phyloP scores from a whole-genome alignment of 805 yeast species.

The Starmerella tilneyi region DNA sequence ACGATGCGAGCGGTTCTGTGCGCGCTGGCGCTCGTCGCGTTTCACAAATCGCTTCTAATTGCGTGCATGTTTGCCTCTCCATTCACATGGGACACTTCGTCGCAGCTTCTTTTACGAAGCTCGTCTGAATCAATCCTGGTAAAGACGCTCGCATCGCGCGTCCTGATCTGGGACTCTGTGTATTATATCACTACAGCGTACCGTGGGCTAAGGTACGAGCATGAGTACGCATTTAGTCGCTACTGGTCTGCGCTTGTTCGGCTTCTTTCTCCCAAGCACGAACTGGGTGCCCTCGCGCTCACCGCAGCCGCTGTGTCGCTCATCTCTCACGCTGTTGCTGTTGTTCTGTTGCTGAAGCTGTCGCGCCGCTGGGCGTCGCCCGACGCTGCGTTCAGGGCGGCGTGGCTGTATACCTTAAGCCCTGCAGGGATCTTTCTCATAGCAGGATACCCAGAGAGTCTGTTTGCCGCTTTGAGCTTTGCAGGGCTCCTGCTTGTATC shows the following conservation, averaged over 20 bases:
- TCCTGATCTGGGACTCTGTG: slow-evolving; percentile 79
- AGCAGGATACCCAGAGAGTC: slow-evolving; percentile 66
- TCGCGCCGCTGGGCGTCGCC: slow-evolving; percentile 22
- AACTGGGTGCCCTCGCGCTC: slow-evolving; percentile 32
- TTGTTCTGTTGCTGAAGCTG: slow-evolving; percentile 36
- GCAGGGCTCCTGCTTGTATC: slow-evolving; percentile 45
- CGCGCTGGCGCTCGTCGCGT: neutral
- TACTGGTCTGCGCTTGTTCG: slow-evolving; percentile 52
- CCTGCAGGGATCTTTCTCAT: slow-evolving; percentile 75
- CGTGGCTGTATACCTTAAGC: slow-evolving; percentile 42
- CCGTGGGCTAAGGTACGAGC: slow-evolving; percentile 54
- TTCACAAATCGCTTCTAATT: slow-evolving; percentile 3
- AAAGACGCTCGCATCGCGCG: slow-evolving; percentile 25
- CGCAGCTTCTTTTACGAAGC: slow-evolving; percentile 32
- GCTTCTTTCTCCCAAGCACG: slow-evolving; percentile 6
- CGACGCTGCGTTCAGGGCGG: slow-evolving; percentile 31
- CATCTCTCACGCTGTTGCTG: slow-evolving; percentile 41
- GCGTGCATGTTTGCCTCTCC: slow-evolving; percentile 6
- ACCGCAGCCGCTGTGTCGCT: slow-evolving; percentile 45
- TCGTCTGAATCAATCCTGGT: neutral
- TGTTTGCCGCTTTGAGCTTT: slow-evolving; percentile 52
- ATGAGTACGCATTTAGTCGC: slow-evolving; percentile 81
- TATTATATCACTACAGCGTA: slow-evolving; percentile 54
- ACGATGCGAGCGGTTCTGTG: neutral
- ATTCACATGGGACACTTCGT: slow-evolving; percentile 34